Conservation (phyloP, 352 stramenopile species). For the Globisporangium sylvaticum region DNA sequence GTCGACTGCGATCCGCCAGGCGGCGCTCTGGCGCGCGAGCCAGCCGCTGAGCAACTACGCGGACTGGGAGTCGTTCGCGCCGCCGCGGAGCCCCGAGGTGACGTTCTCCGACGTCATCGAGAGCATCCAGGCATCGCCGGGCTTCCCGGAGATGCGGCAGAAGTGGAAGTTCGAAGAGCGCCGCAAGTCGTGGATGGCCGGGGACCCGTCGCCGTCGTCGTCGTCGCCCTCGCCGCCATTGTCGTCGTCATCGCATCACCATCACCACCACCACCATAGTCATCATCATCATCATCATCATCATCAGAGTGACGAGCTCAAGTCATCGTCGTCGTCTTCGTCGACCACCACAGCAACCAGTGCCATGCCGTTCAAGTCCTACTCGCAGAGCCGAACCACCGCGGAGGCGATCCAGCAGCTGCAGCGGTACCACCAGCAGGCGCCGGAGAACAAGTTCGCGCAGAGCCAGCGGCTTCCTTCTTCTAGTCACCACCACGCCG, state of each 20-base stretch:
- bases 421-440: slow-evolving; percentile 16
- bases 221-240: neutral
- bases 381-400: slow-evolving; percentile 26
- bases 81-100: slow-evolving; percentile 50
- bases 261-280: neutral
- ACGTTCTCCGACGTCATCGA: slow-evolving; percentile 79
- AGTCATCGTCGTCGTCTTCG: neutral
- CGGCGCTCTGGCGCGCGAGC: slow-evolving; percentile 73
- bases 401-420: slow-evolving; percentile 17
- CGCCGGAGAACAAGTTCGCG: slow-evolving; percentile 11
- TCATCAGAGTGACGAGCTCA: slow-evolving; percentile 15
- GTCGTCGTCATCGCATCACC: neutral
- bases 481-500: slow-evolving; percentile 12
- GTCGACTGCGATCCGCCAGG: slow-evolving; percentile 71
- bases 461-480: slow-evolving; percentile 28
- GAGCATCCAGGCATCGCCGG: slow-evolving; percentile 40
- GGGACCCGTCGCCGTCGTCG: slow-evolving; percentile 29
- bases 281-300: slow-evolving; percentile 3
- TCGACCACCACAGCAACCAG: slow-evolving; percentile 14
- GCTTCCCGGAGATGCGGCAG: slow-evolving; percentile 42
- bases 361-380: slow-evolving; percentile 28
- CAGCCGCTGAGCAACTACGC: slow-evolving; percentile 65
- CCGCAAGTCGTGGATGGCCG: slow-evolving; percentile 73
- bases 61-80: slow-evolving; percentile 60
- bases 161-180: slow-evolving; percentile 58